Conservation (phyloP, 179 eudicot species). For the Beta macrorhiza region DNA sequence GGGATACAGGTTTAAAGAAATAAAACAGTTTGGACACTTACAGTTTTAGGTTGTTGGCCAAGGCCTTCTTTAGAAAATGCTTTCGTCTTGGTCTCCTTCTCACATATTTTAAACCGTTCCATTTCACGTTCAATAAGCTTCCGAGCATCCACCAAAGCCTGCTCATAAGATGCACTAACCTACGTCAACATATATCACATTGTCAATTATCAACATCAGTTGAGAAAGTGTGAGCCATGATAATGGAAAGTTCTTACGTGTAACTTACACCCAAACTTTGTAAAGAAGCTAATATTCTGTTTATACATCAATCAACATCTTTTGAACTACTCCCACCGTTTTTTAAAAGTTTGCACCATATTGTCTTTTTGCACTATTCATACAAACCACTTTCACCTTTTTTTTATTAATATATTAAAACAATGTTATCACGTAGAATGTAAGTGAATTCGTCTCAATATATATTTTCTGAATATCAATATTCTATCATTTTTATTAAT, state of each 20-base stretch:
- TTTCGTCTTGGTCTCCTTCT: conserved; percentile 97
- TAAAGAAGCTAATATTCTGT: neutral
- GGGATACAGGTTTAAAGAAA: too few relatives aligned
- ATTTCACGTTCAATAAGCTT: conserved; percentile 93
- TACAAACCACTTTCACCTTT: too few relatives aligned
- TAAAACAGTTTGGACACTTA: conserved; percentile 31
- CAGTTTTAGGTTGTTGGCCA: conserved; percentile 98
- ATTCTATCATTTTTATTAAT: too few relatives aligned
- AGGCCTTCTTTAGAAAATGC: conserved; percentile 99
- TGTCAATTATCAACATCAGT: conserved; percentile 25
- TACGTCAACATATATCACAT: conserved; percentile 68
- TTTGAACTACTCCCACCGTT: neutral
- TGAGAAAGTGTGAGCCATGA: neutral
- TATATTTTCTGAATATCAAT: too few relatives aligned
- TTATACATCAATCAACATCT: neutral
- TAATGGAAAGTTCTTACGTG: neutral
- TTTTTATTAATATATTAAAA: too few relatives aligned
- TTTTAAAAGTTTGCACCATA: too few relatives aligned
- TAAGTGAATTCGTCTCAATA: too few relatives aligned
- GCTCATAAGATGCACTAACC: conserved; percentile 99
- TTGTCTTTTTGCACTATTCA: too few relatives aligned
- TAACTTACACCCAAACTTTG: neutral
- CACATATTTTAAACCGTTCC: conserved; percentile 98
- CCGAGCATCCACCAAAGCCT: conserved; percentile 95
- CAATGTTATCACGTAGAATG: too few relatives aligned